These are phyloP conservation scores for Escallonia herrerae DNA, from an alignment of 129 eudicot genomes.

Conservation along the genomic window DNA sequence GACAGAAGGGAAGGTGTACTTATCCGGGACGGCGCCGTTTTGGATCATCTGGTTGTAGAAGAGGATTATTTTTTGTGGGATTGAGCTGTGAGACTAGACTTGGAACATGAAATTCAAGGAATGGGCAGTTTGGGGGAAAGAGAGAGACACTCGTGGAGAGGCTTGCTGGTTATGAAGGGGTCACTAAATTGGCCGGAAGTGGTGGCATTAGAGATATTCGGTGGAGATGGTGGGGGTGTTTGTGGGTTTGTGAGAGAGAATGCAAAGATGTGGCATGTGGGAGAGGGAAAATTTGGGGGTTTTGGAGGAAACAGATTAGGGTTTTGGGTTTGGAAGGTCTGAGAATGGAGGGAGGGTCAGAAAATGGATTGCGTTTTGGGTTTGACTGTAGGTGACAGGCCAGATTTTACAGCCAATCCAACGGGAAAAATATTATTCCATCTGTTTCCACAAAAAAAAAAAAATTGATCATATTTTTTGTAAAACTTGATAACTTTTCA, in stretches of 20 bases:
- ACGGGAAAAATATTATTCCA: too few relatives aligned
- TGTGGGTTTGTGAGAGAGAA: constrained; percentile 1
- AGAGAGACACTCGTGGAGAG: constrained; percentile 1
- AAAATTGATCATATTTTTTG: too few relatives aligned
- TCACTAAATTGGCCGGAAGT: constrained; percentile 10
- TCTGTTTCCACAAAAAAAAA: too few relatives aligned
- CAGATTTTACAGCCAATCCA: too few relatives aligned
- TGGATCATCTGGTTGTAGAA: constrained; percentile 5
- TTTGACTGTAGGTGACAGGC: too few relatives aligned
- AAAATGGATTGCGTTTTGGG: too few relatives aligned
- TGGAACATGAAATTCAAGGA: constrained; percentile 16
- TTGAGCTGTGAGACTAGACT: background rate
- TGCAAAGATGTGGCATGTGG: constrained; percentile 3
- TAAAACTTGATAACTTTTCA: too few relatives aligned
- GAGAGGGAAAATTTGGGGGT: too few relatives aligned
- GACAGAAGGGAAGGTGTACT: constrained; percentile 5
- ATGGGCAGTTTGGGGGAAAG: constrained; percentile 2
- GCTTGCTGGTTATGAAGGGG: constrained; percentile 16
- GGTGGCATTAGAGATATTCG: constrained; percentile 2
- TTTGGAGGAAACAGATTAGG: background rate
- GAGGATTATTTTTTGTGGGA: constrained; percentile 1
- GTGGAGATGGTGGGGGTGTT: background rate
- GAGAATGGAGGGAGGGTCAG: too few relatives aligned
- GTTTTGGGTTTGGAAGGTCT: too few relatives aligned
- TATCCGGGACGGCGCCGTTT: background rate